phyloP scores from a whole-genome alignment of 192 early-diverging fungal genomes.

The Linnemannia hyalina region DNA sequence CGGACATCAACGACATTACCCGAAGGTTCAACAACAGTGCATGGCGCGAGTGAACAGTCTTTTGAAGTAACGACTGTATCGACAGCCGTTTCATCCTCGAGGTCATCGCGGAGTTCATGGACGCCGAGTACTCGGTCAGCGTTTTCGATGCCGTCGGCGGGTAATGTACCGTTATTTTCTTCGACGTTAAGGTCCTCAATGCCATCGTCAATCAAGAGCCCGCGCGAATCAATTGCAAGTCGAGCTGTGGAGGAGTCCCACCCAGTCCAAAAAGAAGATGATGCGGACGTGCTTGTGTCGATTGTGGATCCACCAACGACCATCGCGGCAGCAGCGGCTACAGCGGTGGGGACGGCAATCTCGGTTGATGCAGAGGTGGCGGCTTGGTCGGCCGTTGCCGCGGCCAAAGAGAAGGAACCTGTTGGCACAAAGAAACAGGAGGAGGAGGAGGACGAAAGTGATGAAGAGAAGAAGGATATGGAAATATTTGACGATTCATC shows the following conservation, averaged over 20 bases:
- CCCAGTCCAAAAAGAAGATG: not conserved
- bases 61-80: not conserved
- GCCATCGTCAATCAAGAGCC: constrained; percentile 4
- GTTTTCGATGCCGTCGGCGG: constrained; percentile 44
- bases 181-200: constrained; percentile 1
- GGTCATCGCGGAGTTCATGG: constrained; percentile 37
- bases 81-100: constrained; percentile 16
- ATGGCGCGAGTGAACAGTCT: not conserved
- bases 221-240: constrained; percentile 1
- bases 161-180: constrained; percentile 32
- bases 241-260: not conserved
- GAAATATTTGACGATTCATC: not conserved
- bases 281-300: not conserved
- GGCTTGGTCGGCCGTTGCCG: not conserved
- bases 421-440: not conserved
- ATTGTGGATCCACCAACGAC: not conserved
- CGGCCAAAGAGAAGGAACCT: not conserved
- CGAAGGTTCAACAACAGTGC: not conserved
- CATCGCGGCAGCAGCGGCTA: not conserved
- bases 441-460: not conserved
- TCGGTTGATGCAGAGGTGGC: not conserved
- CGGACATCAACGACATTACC: not conserved
- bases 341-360: not conserved
- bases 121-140: constrained; percentile 26
- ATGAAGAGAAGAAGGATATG: not conserved